Percentiles rank a stretch among this genome's conserved stretches.
These are phyloP conservation scores for Pseudozyma pruni DNA, from an alignment of 1,284 basidiomycete genomes.

Conservation along the genomic window DNA sequence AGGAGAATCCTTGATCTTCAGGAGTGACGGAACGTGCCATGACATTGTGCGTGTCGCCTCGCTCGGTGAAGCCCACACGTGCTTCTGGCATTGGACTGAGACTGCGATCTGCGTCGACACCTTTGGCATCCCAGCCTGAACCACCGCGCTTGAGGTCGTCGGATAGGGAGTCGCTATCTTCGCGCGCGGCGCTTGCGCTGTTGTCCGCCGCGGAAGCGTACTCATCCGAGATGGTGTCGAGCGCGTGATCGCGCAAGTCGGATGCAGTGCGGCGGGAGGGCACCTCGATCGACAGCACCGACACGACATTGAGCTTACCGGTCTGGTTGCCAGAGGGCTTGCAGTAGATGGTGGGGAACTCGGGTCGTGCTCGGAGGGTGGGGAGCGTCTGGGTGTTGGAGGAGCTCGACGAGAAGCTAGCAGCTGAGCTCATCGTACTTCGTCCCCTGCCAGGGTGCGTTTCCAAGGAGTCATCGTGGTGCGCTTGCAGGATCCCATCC, in stretches of 20 bases:
- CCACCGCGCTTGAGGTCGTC: constrained; percentile 56
- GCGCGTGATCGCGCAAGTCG: constrained; percentile 41
- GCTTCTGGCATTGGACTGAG: constrained; percentile 29
- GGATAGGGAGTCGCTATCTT: constrained; percentile 46
- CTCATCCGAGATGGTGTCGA: constrained; percentile 48
- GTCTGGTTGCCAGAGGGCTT: constrained; percentile 67
- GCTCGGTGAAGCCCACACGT: constrained; percentile 27
- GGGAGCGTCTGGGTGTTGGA: constrained; percentile 69
- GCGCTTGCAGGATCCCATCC: constrained; percentile 21
- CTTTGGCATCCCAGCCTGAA: constrained; percentile 15
- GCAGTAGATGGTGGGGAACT: constrained; percentile 82
- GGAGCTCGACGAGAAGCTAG: constrained; percentile 33
- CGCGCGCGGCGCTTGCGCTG: constrained; percentile 10
- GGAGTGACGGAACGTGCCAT: constrained; percentile 21
- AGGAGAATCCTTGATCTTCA: constrained; percentile 51
- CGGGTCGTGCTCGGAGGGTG: constrained; percentile 85
- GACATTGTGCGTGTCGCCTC: constrained; percentile 37
- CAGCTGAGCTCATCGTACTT: constrained; percentile 25
- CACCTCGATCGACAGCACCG: constrained; percentile 88
- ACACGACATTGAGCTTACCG: constrained; percentile 80
- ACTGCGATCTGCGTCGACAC: constrained; percentile 2
- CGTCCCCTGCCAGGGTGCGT: constrained; percentile 2
- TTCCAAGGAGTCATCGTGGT: constrained; percentile 43
- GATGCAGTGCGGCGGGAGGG: constrained; percentile 78
- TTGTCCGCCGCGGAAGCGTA: constrained; percentile 32